These are phyloP conservation scores for Orbilia oligospora DNA, from an alignment of 2,329 filamentous ascomycete species.

Conservation along the genomic window DNA sequence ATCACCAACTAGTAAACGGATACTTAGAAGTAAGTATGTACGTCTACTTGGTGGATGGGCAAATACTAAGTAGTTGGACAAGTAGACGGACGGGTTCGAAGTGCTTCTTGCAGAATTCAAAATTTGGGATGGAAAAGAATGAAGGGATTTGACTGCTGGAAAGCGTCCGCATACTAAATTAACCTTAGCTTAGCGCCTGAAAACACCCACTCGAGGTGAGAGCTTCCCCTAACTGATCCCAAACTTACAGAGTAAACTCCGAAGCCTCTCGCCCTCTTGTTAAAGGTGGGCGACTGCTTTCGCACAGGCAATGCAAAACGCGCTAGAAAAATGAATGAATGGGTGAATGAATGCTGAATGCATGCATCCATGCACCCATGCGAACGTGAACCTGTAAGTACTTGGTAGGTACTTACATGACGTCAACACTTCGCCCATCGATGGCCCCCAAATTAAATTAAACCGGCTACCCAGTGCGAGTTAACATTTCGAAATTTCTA, in stretches of 20 bases:
- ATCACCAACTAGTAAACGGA: neutral
- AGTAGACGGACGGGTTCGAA: neutral
- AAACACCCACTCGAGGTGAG: neutral
- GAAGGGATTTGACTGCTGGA: constrained; percentile 43
- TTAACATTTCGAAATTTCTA: no score
- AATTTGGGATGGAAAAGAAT: constrained; percentile 28
- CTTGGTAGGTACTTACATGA: no score
- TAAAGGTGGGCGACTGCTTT: constrained; percentile 23
- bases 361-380: constrained; percentile 17
- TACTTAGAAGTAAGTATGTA: no score
- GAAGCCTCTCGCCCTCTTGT: neutral
- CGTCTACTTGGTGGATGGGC: no score
- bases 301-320: constrained; percentile 20
- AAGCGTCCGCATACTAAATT: constrained; percentile 55
- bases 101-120: constrained; percentile 1
- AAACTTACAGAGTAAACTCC: constrained; percentile 25
- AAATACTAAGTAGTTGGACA: no score
- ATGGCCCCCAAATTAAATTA: no score
- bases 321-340: constrained; percentile 27
- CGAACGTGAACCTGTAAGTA: no score
- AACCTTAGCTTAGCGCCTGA: constrained; percentile 43
- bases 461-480: no score
- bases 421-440: constrained; percentile 32
- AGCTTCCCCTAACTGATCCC: neutral
- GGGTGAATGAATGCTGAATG: no score